Conservation (phyloP, 192 early-diverging fungal species). For the Dissophora globulifera region DNA sequence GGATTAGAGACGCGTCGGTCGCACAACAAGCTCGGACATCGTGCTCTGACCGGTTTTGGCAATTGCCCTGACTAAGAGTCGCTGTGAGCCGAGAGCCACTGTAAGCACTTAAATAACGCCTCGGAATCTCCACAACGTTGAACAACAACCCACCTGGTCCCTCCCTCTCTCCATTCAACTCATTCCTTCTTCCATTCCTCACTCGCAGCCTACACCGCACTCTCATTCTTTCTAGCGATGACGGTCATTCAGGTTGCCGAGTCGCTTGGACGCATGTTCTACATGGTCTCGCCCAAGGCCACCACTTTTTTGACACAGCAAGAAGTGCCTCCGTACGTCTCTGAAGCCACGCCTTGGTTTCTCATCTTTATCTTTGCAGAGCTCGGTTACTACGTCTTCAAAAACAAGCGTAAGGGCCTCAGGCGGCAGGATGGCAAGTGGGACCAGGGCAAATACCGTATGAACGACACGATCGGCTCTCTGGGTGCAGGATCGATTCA, state of each 20-base stretch:
- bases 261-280: slow-evolving; percentile 64
- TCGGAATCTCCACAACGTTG: background rate
- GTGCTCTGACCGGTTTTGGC: too few species aligned
- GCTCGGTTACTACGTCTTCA: slow-evolving; percentile 44
- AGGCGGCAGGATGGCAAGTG: slow-evolving; percentile 48
- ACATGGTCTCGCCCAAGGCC: slow-evolving; percentile 59
- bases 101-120: too few species aligned
- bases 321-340: slow-evolving; percentile 64
- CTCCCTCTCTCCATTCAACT: background rate
- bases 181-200: background rate
- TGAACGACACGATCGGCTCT: slow-evolving; percentile 66
- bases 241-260: slow-evolving; percentile 48
- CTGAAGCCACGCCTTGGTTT: slow-evolving; percentile 64
- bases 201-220: background rate
- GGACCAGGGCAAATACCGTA: slow-evolving; percentile 54
- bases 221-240: slow-evolving; percentile 12
- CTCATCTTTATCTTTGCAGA: slow-evolving; percentile 56
- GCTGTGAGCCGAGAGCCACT: too few species aligned
- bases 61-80: too few species aligned
- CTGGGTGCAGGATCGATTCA: slow-evolving; percentile 64
- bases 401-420: slow-evolving; percentile 36
- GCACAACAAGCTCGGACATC: too few species aligned
- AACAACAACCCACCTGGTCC: too few species aligned
- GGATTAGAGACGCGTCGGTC: too few species aligned
- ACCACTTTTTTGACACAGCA: slow-evolving; percentile 49